A percentile compares a stretch with the other conserved stretches of the same genome.
Conservation (phyloP, 1,139 yeast species). For the Geotrichum macrosporum region DNA sequence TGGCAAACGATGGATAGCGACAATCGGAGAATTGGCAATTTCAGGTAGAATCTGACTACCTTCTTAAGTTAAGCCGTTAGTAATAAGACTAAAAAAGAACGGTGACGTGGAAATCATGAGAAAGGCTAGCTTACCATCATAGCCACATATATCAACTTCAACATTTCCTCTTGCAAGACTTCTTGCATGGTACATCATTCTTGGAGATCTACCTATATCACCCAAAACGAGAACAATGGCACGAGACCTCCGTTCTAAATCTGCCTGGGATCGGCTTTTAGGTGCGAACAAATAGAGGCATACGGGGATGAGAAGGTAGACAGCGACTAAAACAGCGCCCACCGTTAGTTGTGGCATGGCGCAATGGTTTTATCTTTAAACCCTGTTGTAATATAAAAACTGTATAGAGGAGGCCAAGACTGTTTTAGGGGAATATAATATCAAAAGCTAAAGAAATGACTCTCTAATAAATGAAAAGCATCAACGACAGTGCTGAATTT, state of each 20-base stretch:
- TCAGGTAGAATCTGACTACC: constrained; percentile 17
- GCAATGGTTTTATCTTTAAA: no score
- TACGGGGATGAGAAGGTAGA: constrained; percentile 21
- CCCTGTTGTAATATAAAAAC: no score
- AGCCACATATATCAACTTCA: constrained; percentile 82
- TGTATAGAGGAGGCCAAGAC: no score
- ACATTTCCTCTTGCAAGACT: constrained; percentile 69
- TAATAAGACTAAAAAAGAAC: no score
- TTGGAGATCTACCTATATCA: constrained; percentile 91
- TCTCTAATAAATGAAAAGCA: no score
- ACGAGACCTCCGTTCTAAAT: constrained; percentile 41
- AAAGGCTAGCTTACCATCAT: constrained; percentile 49
- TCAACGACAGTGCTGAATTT: no score
- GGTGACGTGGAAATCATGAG: no score
- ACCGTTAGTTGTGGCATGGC: constrained; percentile 12
- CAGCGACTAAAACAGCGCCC: constrained; percentile 15
- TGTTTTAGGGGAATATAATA: no score
- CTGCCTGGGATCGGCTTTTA: constrained; percentile 8
- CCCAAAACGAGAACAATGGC: constrained; percentile 82
- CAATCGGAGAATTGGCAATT: constrained; percentile 19
- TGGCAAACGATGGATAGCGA: constrained; percentile 39
- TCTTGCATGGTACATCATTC: constrained; percentile 88
- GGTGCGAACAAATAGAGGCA: constrained; percentile 18
- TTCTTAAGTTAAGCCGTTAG: no score
- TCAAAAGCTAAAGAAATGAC: no score